phyloP scores from a whole-genome alignment of 768 basidiomycete genomes.

The Russula dissimulans region DNA sequence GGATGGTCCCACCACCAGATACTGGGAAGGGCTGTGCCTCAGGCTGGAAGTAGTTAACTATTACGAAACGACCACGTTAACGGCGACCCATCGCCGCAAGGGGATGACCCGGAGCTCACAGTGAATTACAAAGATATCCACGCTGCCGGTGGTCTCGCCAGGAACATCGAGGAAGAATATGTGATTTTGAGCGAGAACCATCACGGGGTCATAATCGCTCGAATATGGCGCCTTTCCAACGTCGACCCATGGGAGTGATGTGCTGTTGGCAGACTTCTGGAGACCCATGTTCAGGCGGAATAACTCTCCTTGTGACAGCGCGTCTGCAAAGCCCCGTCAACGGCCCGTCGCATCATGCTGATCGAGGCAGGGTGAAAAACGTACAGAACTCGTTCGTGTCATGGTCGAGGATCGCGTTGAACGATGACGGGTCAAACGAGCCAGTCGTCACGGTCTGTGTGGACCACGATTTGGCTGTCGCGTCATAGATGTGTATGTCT shows the following conservation, averaged over 20 bases:
- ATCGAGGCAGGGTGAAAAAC: constrained; percentile 20
- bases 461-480: constrained; percentile 63
- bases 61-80: background rate
- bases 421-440: constrained; percentile 52
- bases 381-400: constrained; percentile 88
- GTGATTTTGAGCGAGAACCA: constrained; percentile 82
- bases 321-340: constrained; percentile 37
- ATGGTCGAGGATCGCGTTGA: constrained; percentile 77
- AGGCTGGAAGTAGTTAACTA: constrained; percentile 77
- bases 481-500: constrained; percentile 75
- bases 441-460: constrained; percentile 51
- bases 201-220: constrained; percentile 53
- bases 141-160: constrained; percentile 53
- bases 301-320: constrained; percentile 53
- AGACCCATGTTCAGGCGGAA: constrained; percentile 62
- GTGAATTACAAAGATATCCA: constrained; percentile 80
- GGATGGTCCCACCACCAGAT: constrained; percentile 44
- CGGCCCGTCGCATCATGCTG: background rate
- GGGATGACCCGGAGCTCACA: constrained; percentile 39
- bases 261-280: constrained; percentile 50
- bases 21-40: constrained; percentile 47
- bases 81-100: background rate
- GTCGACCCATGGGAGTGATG: constrained; percentile 54
- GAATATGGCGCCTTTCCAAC: constrained; percentile 48
- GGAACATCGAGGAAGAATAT: constrained; percentile 75